A percentile compares a stretch with the other conserved stretches of the same genome.
Evolutionary conservation across 495 filamentous ascomycete genomes (phyloP).

Genomic region (Aspergillus taichungensis): DNA sequence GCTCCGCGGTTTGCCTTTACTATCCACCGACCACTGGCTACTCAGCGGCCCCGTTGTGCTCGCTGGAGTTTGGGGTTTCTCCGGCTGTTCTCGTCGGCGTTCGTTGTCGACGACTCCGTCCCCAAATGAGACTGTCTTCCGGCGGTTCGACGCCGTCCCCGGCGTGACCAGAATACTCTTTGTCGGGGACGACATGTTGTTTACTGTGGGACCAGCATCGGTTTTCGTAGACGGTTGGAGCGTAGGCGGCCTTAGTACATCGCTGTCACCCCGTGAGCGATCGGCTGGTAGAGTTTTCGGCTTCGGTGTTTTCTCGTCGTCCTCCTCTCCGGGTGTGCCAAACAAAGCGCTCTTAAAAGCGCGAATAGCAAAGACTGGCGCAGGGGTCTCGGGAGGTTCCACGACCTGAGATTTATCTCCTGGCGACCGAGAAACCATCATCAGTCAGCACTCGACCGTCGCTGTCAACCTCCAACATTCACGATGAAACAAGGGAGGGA

Average conservation of each 20-base stretch:
- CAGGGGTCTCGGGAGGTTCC: slow-evolving; percentile 84
- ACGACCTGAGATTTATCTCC: slow-evolving; percentile 30
- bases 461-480: neutral
- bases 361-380: slow-evolving; percentile 85
- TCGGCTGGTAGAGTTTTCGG: slow-evolving; percentile 10
- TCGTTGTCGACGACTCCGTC: slow-evolving; percentile 57
- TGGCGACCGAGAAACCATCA: slow-evolving; percentile 2
- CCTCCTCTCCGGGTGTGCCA: slow-evolving; percentile 62
- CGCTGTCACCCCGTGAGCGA: slow-evolving; percentile 17
- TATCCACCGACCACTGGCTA: slow-evolving; percentile 54
- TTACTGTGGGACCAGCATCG: slow-evolving; percentile 21
- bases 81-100: slow-evolving; percentile 31
- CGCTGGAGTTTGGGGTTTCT: slow-evolving; percentile 23
- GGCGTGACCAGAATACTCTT: slow-evolving; percentile 87
- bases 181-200: slow-evolving; percentile 47
- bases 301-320: slow-evolving; percentile 20
- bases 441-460: slow-evolving; percentile 10
- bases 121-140: slow-evolving; percentile 89
- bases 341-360: slow-evolving; percentile 88
- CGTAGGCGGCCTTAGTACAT: slow-evolving; percentile 14
- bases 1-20: slow-evolving; percentile 34
- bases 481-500: no score
- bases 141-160: slow-evolving; percentile 64
- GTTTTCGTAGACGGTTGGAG: slow-evolving; percentile 13
- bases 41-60: slow-evolving; percentile 51